Evolutionary conservation across 768 basidiomycete species (phyloP).

Genomic region (Tricholoma sp.): DNA sequence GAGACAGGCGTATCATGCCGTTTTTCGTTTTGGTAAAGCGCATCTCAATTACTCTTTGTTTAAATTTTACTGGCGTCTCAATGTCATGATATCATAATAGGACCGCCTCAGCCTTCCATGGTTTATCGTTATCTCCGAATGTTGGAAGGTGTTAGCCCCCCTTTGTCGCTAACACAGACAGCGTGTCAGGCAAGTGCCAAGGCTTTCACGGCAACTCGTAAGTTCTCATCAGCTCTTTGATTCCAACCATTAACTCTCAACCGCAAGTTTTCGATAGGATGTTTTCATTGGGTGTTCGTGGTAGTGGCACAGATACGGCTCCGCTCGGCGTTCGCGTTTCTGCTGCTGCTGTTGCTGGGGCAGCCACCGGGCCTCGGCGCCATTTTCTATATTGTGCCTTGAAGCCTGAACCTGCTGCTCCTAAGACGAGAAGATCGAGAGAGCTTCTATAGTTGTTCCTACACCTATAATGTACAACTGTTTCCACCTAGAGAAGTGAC

Average conservation of each 20-base stretch:
- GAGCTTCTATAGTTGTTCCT: slow-evolving; percentile 12
- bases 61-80: neutral
- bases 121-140: slow-evolving; percentile 88
- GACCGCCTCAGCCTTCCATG: slow-evolving; percentile 87
- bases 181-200: slow-evolving; percentile 87
- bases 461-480: neutral
- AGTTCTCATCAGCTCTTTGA: slow-evolving; percentile 25
- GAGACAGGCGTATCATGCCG: slow-evolving; percentile 81
- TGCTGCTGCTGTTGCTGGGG: slow-evolving; percentile 57
- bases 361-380: slow-evolving; percentile 65
- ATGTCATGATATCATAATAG: slow-evolving; percentile 26
- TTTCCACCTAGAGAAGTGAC: neutral
- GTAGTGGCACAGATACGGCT: slow-evolving; percentile 61
- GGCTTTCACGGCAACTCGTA: slow-evolving; percentile 81
- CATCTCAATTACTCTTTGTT: neutral
- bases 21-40: slow-evolving; percentile 74
- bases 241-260: neutral
- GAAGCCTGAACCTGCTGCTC: slow-evolving; percentile 51
- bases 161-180: slow-evolving; percentile 79
- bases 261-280: slow-evolving; percentile 79
- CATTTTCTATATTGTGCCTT: slow-evolving; percentile 83
- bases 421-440: slow-evolving; percentile 30
- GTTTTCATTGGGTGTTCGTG: slow-evolving; percentile 84
- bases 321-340: slow-evolving; percentile 60
- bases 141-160: slow-evolving; percentile 87